Evolutionary conservation across 2,329 filamentous ascomycete species (phyloP), one percentile per base, ranked within the genome.

Genomic region (Bimuria novae-zelandiae): DNA sequence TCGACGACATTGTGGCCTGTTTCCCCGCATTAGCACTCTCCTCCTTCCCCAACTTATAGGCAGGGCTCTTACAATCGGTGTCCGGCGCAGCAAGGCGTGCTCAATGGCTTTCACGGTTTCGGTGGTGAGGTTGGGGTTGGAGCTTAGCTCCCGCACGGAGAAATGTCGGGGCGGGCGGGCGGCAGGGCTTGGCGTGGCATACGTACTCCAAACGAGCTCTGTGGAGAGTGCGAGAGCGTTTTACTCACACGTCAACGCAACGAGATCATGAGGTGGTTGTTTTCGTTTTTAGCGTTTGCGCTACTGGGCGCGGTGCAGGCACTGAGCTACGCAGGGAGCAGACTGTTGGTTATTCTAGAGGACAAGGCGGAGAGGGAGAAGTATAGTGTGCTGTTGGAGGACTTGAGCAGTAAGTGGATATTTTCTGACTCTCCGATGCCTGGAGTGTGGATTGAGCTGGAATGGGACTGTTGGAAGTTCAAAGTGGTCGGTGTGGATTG

Each of bases 261-360:
- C 57, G 25, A 54, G 71, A 85, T 71, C 62, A 94, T 95, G 90
- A 84, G 85, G 83, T 89, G 87, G 80, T 77, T 88, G 71, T 75
- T 89, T 77, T 87, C 88, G 66, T 81, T 90, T 70, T 77, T 91
- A 60, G 75, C 90, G 56, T 78, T 92, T 67, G 80, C 85, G 59
- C 80, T 90, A 58, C 77, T 84, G 59, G 82, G 87, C 68, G 79
- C 85, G 52, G 89, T 85, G 62, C 84, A 88, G 73, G 92, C 92
- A 52, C 77, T 89, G 68, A 96, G 92, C 79, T 88, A 87, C 59
- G 82, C 85, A 43, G 94, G 93, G 55, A 84, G 84, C 75, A 84
- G 91, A 71, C 77, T 97, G 75, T 81, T 99, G 68, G 92, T 95
- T 56, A 83, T 99, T 54, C 77, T 96, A 48, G 93, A 97, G 68